Evolutionary conservation across 1,139 yeast species (phyloP), one percentile per base, ranked within the genome.

Genomic region (Yamadazyma atlantica): DNA sequence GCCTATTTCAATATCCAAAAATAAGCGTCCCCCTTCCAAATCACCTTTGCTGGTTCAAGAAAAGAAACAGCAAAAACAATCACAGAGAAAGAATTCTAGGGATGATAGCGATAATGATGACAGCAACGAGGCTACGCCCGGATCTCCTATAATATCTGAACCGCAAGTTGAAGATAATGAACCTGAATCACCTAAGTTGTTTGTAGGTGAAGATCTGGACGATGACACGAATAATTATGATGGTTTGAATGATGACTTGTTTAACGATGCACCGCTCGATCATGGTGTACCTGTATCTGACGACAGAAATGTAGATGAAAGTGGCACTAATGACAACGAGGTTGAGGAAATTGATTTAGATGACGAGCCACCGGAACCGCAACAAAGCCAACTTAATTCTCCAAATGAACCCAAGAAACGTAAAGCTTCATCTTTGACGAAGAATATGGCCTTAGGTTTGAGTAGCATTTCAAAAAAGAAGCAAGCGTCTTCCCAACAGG

Each of bases 381-480:
- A 13, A 27, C 16, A 27, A 27, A 11, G 29, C 11, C 16, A 27
- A 27, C 29, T 14, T 14, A 27, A n/a, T n/a, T 18, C 32, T 18
- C 23, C 23, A 19, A 19, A 11, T 10, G 26, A 7, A 23, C 12
- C 17, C 19, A 28, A 16, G 21, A 28, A 28, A 28, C 30, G 30
- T 16, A 28, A 29, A 19, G 23, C 24, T 3, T 29, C 32, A 7
- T 50, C 62, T 4, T 42, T 69, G 15, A 71, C 78, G 1, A 72
- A 68, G 46, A 59, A 54, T 24, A 70, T 73, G 58, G 78, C 75
- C 3, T 51, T 71, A 32, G 30, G 30, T 9, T 14, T 14, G 12
- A 70, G 69, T 1, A 61, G 53, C 35, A 41, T 57, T 13, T 33
- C 40, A 29, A 36, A 37, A 13, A 32, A 40, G 36, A 36, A 42